Evolutionary conservation across 2,329 filamentous ascomycete species (phyloP).

Genomic region (Chaetothyriales sp.): DNA sequence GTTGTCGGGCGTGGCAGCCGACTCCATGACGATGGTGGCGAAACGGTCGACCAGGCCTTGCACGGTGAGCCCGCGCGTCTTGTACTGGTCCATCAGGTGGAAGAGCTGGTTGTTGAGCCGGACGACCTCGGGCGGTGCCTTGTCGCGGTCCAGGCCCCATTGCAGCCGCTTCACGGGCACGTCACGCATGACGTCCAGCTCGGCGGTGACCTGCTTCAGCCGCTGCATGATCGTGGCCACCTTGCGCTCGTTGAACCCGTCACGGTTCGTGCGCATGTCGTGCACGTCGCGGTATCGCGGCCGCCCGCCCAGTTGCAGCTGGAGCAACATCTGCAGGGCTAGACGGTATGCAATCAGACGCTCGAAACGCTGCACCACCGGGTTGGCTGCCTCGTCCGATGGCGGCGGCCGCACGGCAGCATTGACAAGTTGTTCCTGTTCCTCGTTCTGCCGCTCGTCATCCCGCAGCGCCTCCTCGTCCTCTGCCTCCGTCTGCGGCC

Average conservation of each 20-base stretch:
- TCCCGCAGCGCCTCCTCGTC: background rate
- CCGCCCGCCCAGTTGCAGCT: background rate
- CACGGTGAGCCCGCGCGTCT: background rate
- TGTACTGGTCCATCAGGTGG: background rate
- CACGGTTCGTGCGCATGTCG: background rate
- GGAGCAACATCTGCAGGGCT: constrained; percentile 3
- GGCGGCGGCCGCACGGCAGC: background rate
- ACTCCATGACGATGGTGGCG: background rate
- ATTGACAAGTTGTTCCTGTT: background rate
- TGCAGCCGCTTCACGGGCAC: background rate
- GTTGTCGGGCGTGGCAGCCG: background rate
- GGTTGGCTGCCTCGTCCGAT: background rate
- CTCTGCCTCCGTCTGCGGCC: background rate
- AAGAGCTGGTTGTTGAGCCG: background rate
- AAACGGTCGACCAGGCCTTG: background rate
- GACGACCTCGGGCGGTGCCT: background rate
- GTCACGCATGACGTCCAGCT: background rate
- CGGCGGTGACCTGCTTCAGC: background rate
- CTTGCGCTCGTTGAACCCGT: background rate
- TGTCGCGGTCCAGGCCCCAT: background rate
- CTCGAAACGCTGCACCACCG: background rate
- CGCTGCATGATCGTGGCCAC: background rate
- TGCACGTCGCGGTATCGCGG: background rate
- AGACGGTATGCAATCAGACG: background rate
- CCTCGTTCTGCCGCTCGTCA: background rate